Conservation (phyloP, 306 rosid species). For the Cicer judaicum region DNA sequence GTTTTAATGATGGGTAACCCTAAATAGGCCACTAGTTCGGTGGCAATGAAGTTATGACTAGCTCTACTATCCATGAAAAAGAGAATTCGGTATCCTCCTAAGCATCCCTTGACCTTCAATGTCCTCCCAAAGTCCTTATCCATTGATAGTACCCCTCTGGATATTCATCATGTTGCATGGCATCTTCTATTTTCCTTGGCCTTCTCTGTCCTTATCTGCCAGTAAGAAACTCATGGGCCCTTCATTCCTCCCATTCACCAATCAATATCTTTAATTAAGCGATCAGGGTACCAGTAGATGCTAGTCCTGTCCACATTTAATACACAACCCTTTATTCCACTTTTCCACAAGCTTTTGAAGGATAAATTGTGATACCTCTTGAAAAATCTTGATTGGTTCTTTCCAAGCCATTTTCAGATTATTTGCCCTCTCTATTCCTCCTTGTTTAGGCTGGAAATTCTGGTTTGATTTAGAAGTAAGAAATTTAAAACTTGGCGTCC, state of each 20-base stretch:
- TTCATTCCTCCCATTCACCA: neutral
- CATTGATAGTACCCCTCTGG: neutral
- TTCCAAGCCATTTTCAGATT: neutral
- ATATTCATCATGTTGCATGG: neutral
- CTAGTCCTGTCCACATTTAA: neutral
- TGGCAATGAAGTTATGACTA: neutral
- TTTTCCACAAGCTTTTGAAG: neutral
- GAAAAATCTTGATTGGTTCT: neutral
- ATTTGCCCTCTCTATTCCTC: conserved; percentile 1
- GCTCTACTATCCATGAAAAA: neutral
- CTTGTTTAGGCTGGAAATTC: neutral
- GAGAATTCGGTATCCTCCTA: neutral
- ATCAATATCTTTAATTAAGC: neutral
- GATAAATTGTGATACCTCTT: neutral
- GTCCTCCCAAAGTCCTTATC: neutral
- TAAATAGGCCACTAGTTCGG: neutral
- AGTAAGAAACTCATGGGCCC: neutral
- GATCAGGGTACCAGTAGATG: neutral
- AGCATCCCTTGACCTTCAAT: neutral
- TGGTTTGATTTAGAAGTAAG: neutral
- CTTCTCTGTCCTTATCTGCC: neutral
- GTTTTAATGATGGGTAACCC: neutral
- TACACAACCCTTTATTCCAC: neutral
- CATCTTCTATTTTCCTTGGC: neutral
- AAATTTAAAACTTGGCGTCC: neutral